Conservation (phyloP, 345 rosid genomes). For the Lepidium sativum region DNA sequence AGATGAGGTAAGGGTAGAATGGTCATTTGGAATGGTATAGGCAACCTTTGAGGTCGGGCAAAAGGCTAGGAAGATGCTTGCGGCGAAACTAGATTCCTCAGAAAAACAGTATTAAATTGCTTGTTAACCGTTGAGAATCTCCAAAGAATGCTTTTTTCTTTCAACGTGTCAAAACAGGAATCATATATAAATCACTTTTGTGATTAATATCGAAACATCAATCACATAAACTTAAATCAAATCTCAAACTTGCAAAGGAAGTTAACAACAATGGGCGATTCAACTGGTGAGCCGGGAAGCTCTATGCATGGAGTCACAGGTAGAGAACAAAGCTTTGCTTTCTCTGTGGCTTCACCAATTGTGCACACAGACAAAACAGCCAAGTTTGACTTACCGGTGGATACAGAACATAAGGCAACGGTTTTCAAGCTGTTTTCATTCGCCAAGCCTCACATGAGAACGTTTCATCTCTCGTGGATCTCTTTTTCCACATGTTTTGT, state of each 20-base stretch:
- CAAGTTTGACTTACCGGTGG: slow-evolving; percentile 51
- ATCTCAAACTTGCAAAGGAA: background rate
- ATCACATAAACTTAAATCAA: background rate
- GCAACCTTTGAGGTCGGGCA: slow-evolving; percentile 22
- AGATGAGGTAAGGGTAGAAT: background rate
- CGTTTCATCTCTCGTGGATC: slow-evolving; percentile 79
- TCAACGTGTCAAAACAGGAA: background rate
- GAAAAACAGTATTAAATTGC: background rate
- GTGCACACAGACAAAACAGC: slow-evolving; percentile 50
- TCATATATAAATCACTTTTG: background rate
- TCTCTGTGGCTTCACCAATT: slow-evolving; percentile 43
- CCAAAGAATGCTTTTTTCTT: slow-evolving; percentile 13
- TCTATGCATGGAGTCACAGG: slow-evolving; percentile 68
- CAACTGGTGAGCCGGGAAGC: slow-evolving; percentile 45
- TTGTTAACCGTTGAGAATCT: slow-evolving; percentile 32
- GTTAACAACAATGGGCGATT: slow-evolving; percentile 6
- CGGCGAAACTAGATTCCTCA: slow-evolving; percentile 24
- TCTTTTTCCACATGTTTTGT: slow-evolving; percentile 74
- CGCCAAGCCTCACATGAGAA: slow-evolving; percentile 69
- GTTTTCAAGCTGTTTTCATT: slow-evolving; percentile 52
- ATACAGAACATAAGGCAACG: slow-evolving; percentile 63
- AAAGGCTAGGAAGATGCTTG: slow-evolving; percentile 20
- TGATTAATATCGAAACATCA: background rate
- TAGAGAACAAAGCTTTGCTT: slow-evolving; percentile 48
- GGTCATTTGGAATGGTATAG: background rate